Evolutionary conservation across 2,329 filamentous ascomycete species (phyloP), one percentile per base, ranked within the genome.

Genomic region (Dichotomopilus funicola): DNA sequence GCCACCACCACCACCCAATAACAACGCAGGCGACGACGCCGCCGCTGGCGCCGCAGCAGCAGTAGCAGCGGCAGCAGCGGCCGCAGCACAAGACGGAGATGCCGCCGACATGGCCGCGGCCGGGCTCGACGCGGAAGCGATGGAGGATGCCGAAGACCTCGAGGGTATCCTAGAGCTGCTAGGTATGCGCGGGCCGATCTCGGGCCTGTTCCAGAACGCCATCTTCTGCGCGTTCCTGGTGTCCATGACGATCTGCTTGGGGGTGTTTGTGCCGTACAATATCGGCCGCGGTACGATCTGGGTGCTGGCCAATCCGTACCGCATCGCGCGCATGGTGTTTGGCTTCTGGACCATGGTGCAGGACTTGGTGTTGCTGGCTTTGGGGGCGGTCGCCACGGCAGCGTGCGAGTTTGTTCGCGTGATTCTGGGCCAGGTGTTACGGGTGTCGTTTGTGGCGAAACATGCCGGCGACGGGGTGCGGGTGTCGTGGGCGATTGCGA

Each of bases 121-220:
- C 12, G 50, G 41, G 7, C 74, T 92, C 38, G 89, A 96, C 53
- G 79, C 83, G 53, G 86, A 89, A 62, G 87, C 85, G 8, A 80
- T 90, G 43, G 88, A 91, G 44, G 88, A 96, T 62, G 88, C 88
- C 8, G 94, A 99, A 71, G 94, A 99, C 66, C 83, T 99, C 12
- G 94, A 99, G 68, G 94, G 94, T 0, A 89, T 99, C 51, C 85
- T 99, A 76, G 94, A 99, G 69, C 81, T 99, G 12, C 87, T 99
- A 57, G 94, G 94, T 40, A 95, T 99, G 88, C 89, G 95, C 66
- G 94, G 94, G 0, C 94, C 94, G 0, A 78, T 99, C 3, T 86
- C 87, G 11, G 91, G 90, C 2, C 79, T 99, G 5, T 84, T 97
- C 62, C 94, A 99, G 66, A 99, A 99, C 63, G 91, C 89, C 54